Evolutionary conservation across 495 filamentous ascomycete species (phyloP).

Genomic region (Hypoxylon intermedium): DNA sequence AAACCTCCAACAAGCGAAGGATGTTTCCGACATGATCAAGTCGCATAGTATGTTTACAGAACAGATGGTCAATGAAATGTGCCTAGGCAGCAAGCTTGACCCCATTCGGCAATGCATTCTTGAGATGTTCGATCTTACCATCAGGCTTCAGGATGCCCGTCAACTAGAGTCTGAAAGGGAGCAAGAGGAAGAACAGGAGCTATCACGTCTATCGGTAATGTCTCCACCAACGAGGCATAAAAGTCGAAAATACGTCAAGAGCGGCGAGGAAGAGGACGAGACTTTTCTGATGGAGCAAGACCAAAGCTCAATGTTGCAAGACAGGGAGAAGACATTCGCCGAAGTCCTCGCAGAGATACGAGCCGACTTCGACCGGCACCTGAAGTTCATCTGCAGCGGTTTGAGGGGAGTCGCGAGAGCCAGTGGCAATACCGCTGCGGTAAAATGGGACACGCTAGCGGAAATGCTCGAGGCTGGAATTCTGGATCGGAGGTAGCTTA

Average conservation of each 20-base stretch:
- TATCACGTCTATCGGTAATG: constrained; percentile 43
- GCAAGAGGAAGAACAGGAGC: constrained; percentile 50
- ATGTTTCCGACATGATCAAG: constrained; percentile 81
- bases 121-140: constrained; percentile 65
- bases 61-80: constrained; percentile 66
- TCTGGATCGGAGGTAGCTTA: constrained; percentile 29
- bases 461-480: constrained; percentile 65
- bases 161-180: constrained; percentile 47
- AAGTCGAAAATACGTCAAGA: constrained; percentile 41
- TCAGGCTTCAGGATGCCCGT: constrained; percentile 58
- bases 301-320: constrained; percentile 36
- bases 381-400: constrained; percentile 62
- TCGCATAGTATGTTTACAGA: constrained; percentile 70
- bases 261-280: constrained; percentile 50
- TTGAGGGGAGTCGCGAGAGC: constrained; percentile 66
- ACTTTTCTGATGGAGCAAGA: constrained; percentile 43
- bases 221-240: constrained; percentile 30
- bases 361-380: constrained; percentile 56
- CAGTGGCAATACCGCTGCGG: constrained; percentile 56
- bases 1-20: constrained; percentile 64
- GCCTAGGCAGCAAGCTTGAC: constrained; percentile 67
- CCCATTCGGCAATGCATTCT: constrained; percentile 72
- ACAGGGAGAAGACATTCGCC: constrained; percentile 45
- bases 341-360: constrained; percentile 53
- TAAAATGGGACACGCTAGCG: constrained; percentile 65